phyloP scores from a whole-genome alignment of 1,139 yeast species.

The Pichia inconspicua region DNA sequence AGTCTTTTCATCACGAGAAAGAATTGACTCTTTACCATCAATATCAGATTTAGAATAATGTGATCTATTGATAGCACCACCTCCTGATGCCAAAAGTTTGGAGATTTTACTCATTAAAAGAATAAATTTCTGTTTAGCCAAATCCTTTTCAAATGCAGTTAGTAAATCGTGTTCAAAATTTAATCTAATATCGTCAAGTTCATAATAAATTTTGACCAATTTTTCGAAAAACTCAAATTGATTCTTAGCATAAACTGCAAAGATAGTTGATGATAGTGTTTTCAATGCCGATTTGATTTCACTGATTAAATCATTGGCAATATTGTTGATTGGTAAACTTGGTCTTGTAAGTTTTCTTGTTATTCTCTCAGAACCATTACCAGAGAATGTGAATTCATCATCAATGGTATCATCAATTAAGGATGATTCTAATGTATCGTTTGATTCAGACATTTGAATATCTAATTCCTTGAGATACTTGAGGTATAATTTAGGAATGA shows the following conservation, averaged over 20 bases:
- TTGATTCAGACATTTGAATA: constrained; percentile 8
- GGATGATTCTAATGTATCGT: neutral
- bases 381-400: constrained; percentile 2
- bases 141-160: constrained; percentile 49
- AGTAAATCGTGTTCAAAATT: constrained; percentile 49
- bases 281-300: constrained; percentile 54
- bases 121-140: constrained; percentile 54
- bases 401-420: constrained; percentile 20
- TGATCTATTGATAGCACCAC: constrained; percentile 28
- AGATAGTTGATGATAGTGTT: constrained; percentile 54
- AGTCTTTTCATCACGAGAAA: constrained; percentile 52
- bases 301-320: constrained; percentile 39
- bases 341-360: constrained; percentile 32
- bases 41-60: constrained; percentile 41
- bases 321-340: constrained; percentile 41
- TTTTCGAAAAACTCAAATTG: constrained; percentile 56
- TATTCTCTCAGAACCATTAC: neutral
- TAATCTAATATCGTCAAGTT: constrained; percentile 57
- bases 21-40: constrained; percentile 67
- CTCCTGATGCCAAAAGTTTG: constrained; percentile 47
- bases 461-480: constrained; percentile 30
- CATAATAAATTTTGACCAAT: constrained; percentile 45
- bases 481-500: constrained; percentile 56
- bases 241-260: constrained; percentile 62
- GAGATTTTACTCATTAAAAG: constrained; percentile 58